Evolutionary conservation across 768 basidiomycete species (phyloP).

Genomic region (Filobasidium floriforme): DNA sequence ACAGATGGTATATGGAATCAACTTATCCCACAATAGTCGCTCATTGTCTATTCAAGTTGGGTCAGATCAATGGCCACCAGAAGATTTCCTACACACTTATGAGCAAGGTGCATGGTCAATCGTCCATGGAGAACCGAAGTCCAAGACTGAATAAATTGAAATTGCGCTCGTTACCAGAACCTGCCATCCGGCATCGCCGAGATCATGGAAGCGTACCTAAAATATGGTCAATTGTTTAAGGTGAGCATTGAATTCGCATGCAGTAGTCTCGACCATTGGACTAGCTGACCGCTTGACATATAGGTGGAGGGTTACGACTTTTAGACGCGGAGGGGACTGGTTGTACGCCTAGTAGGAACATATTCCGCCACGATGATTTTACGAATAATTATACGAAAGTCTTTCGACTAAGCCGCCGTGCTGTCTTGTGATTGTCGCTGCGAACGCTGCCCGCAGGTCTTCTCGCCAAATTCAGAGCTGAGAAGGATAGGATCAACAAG

Average conservation of each 20-base stretch:
- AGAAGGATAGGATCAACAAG: no score
- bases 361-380: not conserved
- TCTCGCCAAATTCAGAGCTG: no score
- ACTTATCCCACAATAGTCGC: slow-evolving; percentile 84
- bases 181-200: slow-evolving; percentile 80
- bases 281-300: not conserved
- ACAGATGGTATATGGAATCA: slow-evolving; percentile 46
- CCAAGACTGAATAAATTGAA: not conserved
- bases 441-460: no score
- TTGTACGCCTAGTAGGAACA: no score
- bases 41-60: slow-evolving; percentile 83
- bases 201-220: slow-evolving; percentile 85
- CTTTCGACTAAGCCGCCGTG: no score
- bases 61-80: slow-evolving; percentile 81
- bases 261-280: not conserved
- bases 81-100: slow-evolving; percentile 89
- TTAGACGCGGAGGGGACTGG: not conserved
- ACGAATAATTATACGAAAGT: not conserved
- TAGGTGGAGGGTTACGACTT: not conserved
- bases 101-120: slow-evolving; percentile 61
- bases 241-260: slow-evolving; percentile 44
- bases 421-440: no score
- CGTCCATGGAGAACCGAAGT: not conserved
- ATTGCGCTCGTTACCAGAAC: slow-evolving; percentile 32
- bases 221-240: slow-evolving; percentile 78